phyloP scores from a whole-genome alignment of 768 basidiomycete species.

The Cystobasidium ongulense region DNA sequence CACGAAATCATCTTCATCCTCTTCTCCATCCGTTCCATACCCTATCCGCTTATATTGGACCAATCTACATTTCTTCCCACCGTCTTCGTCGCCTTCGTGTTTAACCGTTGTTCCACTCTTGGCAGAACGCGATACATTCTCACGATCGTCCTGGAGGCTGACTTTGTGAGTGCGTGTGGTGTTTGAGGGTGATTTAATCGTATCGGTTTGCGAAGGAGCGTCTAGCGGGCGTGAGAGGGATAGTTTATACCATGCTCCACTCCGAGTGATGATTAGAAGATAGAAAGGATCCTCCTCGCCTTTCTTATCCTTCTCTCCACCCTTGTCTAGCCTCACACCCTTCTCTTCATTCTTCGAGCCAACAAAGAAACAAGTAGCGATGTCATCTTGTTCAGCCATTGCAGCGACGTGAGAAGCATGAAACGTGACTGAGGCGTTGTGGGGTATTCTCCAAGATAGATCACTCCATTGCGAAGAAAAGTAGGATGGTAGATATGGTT shows the following conservation, averaged over 20 bases:
- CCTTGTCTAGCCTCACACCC: background rate
- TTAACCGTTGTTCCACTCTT: background rate
- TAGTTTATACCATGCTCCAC: conserved; percentile 74
- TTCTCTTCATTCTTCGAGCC: background rate
- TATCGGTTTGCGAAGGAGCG: background rate
- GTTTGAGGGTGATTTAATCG: too few relatives aligned
- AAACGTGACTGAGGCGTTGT: conserved; percentile 18
- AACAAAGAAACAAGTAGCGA: background rate
- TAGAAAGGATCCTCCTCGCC: conserved; percentile 54
- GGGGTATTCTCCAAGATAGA: conserved; percentile 78
- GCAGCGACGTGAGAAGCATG: conserved; percentile 28
- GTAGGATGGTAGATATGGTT: conserved; percentile 77
- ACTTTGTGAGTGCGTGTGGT: background rate
- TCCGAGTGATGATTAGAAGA: conserved; percentile 73
- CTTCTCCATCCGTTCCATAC: conserved; percentile 6
- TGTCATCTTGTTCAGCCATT: conserved; percentile 42
- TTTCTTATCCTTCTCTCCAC: background rate
- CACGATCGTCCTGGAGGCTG: too few relatives aligned
- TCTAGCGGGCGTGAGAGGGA: background rate
- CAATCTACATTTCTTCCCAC: background rate
- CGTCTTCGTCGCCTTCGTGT: background rate
- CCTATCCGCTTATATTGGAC: background rate
- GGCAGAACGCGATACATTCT: too few relatives aligned
- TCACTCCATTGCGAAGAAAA: conserved; percentile 96
- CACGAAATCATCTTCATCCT: background rate